These are phyloP conservation scores for Dicorynia guianensis DNA, from an alignment of 306 rosid species.

Conservation along the genomic window DNA sequence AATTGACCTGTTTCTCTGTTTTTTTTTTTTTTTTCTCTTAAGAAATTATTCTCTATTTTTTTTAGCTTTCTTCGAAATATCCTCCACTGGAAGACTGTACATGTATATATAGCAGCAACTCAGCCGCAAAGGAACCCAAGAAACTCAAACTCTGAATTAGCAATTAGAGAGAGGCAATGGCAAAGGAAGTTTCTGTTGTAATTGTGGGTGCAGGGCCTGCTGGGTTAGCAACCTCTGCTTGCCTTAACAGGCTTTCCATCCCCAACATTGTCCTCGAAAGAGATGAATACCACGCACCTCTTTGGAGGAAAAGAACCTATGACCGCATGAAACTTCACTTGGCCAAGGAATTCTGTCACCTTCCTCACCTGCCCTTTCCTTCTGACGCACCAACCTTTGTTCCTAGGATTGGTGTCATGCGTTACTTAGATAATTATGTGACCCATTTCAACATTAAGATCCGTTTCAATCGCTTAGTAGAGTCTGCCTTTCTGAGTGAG, in stretches of 20 bases:
- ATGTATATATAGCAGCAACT: constrained; percentile 6
- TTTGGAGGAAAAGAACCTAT: constrained; percentile 69
- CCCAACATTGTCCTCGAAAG: constrained; percentile 58
- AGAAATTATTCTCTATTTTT: not conserved
- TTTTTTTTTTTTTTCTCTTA: too few relatives aligned
- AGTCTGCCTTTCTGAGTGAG: constrained; percentile 33
- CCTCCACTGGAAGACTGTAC: not conserved
- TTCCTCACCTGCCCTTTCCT: constrained; percentile 64
- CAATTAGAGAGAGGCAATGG: constrained; percentile 23
- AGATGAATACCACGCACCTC: constrained; percentile 64
- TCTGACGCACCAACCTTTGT: constrained; percentile 46
- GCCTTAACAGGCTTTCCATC: constrained; percentile 56
- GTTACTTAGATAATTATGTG: constrained; percentile 61
- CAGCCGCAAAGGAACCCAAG: not conserved
- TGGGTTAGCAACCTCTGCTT: constrained; percentile 67
- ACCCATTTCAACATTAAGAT: constrained; percentile 37
- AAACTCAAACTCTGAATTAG: not conserved
- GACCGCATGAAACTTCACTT: constrained; percentile 76
- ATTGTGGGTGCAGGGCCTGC: constrained; percentile 76
- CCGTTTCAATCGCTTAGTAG: constrained; percentile 37
- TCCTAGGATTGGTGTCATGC: constrained; percentile 50
- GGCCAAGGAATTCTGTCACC: constrained; percentile 60
- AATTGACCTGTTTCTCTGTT: too few relatives aligned
- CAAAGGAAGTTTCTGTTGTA: constrained; percentile 54
- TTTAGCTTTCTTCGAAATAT: too few relatives aligned